Percentiles rank a stretch among this genome's conserved stretches.
Conservation (phyloP, 306 rosid genomes). For the Cicer chorassanicum region DNA sequence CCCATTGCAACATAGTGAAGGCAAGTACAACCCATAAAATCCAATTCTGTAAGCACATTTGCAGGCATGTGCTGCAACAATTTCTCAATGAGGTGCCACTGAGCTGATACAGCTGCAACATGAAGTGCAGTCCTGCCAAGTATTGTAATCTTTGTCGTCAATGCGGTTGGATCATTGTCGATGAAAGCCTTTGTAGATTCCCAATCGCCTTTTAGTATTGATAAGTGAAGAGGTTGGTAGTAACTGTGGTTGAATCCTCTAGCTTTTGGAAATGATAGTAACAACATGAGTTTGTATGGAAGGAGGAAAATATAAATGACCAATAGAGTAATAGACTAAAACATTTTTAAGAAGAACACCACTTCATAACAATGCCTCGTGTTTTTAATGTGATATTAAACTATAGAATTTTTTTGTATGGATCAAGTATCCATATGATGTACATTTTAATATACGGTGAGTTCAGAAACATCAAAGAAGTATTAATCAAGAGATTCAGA, state of each 20-base stretch:
- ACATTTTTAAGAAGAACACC: too few relatives aligned
- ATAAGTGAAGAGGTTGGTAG: conserved; percentile 55
- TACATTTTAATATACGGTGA: too few relatives aligned
- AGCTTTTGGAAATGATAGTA: conserved; percentile 40
- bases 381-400: too few relatives aligned
- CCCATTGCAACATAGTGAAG: conserved; percentile 60
- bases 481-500: too few relatives aligned
- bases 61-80: conserved; percentile 44
- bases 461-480: too few relatives aligned
- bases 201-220: conserved; percentile 63
- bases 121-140: conserved; percentile 50
- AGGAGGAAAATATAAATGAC: conserved; percentile 18
- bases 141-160: conserved; percentile 47
- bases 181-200: conserved; percentile 47
- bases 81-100: conserved; percentile 55
- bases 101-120: conserved; percentile 53
- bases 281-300: conserved; percentile 27
- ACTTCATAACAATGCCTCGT: too few relatives aligned
- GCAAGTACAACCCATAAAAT: conserved; percentile 55
- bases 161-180: conserved; percentile 49
- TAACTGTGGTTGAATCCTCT: conserved; percentile 51
- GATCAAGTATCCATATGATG: too few relatives aligned
- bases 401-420: too few relatives aligned
- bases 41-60: conserved; percentile 38
- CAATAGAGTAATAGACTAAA: background rate